Evolutionary conservation across 305 asterid species (phyloP), one percentile per base, ranked within the genome.

Genomic region (Fraxinus floribunda): DNA sequence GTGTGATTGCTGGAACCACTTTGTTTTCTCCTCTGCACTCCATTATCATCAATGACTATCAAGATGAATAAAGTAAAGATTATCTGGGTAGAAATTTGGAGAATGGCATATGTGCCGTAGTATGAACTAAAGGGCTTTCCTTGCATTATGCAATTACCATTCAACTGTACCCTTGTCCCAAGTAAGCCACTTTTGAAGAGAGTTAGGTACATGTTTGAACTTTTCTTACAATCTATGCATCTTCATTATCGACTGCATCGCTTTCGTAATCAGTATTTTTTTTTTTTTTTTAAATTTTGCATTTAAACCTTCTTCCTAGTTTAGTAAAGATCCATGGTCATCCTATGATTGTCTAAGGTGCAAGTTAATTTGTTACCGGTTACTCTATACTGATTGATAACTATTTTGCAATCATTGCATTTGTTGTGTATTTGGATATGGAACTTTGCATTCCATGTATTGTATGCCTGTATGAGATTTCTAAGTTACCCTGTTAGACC

Each of bases 401-500:
- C 68, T 24, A 57, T 2, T 60, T 52, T 26, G 15, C 26, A 68
- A 3, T 68, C 9, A 20, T 2, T 68, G 75, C 8, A 13, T 68
- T 68, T 68, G 35, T 64, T 64, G 73, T 64, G n/a, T 30, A 64
- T 24, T 9, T 26, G 75, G 38, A 68, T 60, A 29, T 68, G 35
- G 38, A 26, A 68, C 35, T 29, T 11, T 29, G 26, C 10, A 26
- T 24, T 24, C 2, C 73, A 8, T 24, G 34, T 64, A 64, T 64
- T 26, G 73, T 64, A 24, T 68, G 36, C 8, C 36, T 3, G 7
- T 68, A 26, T 68, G 68, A 78, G 71, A 44, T 78, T 70, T 83
- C 84, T 74, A 46, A 78, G 26, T 71, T 80, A 16, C 70, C 24
- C 44, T 70, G n/a, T 5, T 81, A 7, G 49, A 77, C 52, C 44